Conservation (phyloP, 2,329 filamentous ascomycete genomes). For the Pseudogymnoascus sp. region DNA sequence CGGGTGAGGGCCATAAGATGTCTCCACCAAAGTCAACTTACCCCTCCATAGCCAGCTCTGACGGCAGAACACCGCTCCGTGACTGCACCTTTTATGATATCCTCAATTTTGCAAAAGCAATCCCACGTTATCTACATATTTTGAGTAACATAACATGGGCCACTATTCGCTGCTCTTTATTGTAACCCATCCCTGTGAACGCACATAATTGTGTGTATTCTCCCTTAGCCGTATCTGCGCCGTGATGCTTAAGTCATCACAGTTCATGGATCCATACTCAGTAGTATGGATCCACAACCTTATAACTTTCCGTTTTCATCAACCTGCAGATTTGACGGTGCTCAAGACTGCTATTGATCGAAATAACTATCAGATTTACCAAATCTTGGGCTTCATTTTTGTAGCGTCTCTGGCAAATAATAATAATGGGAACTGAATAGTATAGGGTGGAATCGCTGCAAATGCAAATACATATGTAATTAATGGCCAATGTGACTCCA, state of each 20-base stretch:
- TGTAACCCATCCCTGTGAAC: background rate
- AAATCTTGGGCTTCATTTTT: background rate
- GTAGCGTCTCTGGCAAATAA: background rate
- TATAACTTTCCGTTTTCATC: slow-evolving; percentile 8
- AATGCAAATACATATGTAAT: background rate
- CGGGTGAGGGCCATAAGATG: background rate
- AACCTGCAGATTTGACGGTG: background rate
- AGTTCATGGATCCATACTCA: background rate
- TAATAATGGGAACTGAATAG: background rate
- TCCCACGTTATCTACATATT: background rate
- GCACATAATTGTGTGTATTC: background rate
- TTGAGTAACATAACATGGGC: slow-evolving; percentile 3
- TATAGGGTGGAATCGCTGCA: background rate
- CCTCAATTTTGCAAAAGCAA: background rate
- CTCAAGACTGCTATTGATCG: background rate
- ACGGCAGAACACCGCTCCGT: background rate
- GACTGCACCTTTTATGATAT: background rate
- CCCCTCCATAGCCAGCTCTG: slow-evolving; percentile 2
- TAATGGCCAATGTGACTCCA: background rate
- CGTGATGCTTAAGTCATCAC: slow-evolving; percentile 1
- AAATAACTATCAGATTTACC: background rate
- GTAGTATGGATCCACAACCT: slow-evolving; percentile 4
- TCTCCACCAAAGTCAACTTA: slow-evolving; percentile 6
- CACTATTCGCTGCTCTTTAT: background rate
- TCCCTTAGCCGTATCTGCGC: background rate